These are phyloP conservation scores for Entomortierella parvispora DNA, from an alignment of 192 early-diverging fungal species.

Conservation along the genomic window DNA sequence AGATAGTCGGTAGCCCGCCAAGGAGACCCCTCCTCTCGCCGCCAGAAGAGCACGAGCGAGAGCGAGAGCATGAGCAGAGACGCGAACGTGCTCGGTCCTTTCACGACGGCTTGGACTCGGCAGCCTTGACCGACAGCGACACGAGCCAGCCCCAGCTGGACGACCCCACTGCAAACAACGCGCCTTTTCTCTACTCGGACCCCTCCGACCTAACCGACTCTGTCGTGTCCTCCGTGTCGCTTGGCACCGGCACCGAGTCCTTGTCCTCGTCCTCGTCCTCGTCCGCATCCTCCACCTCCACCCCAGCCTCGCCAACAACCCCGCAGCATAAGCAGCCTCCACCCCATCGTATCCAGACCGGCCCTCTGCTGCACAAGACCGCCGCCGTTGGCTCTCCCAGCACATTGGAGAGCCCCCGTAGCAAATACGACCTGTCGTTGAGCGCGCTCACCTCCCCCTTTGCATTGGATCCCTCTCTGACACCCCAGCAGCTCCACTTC, in stretches of 20 bases:
- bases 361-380: constrained; percentile 1
- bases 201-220: constrained; percentile 23
- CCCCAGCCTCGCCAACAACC: constrained; percentile 21
- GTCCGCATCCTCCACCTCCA: constrained; percentile 13
- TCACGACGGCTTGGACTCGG: no score
- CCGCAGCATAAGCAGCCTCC: constrained; percentile 23
- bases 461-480: not conserved
- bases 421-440: not conserved
- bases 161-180: not conserved
- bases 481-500: constrained; percentile 15
- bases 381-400: not conserved
- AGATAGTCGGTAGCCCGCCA: constrained; percentile 69
- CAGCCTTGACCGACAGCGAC: not conserved
- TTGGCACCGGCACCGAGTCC: constrained; percentile 17
- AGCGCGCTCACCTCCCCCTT: constrained; percentile 4
- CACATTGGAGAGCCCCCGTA: not conserved
- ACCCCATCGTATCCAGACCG: constrained; percentile 2
- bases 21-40: constrained; percentile 62
- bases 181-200: not conserved
- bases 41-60: constrained; percentile 46
- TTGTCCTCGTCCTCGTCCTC: constrained; percentile 20
- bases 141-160: not conserved
- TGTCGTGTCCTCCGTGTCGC: constrained; percentile 20
- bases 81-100: not conserved
- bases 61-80: constrained; percentile 6